phyloP scores from a whole-genome alignment of 1,284 basidiomycete species.

The Apiotrichum sp. region DNA sequence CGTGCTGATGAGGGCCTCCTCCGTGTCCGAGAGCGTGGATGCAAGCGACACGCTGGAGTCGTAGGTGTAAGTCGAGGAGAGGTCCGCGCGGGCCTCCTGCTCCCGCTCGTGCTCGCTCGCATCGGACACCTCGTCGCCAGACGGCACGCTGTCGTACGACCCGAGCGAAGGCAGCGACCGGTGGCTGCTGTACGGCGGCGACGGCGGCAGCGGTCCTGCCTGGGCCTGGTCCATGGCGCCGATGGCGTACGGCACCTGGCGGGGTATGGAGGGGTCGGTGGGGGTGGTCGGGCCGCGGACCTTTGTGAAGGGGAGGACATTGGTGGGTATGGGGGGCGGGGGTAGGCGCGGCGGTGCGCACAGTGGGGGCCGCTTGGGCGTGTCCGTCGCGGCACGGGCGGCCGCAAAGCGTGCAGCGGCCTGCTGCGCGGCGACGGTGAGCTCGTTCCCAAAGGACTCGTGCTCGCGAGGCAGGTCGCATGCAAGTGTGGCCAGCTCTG shows the following conservation, averaged over 20 bases:
- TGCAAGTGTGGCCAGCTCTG: conserved; percentile 14
- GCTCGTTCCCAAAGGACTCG: conserved; percentile 6
- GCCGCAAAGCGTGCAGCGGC: conserved; percentile 6
- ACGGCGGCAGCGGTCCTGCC: conserved; percentile 13
- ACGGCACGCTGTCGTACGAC: conserved; percentile 30
- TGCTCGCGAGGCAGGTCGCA: conserved; percentile 13
- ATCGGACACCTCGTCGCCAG: background rate
- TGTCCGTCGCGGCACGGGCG: conserved; percentile 5
- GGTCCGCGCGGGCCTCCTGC: too few species aligned
- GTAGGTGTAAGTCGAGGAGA: background rate
- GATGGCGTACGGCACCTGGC: background rate
- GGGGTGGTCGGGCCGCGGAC: background rate
- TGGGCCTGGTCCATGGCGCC: background rate
- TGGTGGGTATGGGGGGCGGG: background rate
- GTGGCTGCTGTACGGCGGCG: conserved; percentile 25
- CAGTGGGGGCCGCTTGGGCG: background rate
- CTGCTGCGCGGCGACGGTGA: conserved; percentile 4
- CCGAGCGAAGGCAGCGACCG: conserved; percentile 37
- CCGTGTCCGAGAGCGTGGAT: conserved; percentile 35
- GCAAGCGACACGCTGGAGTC: conserved; percentile 22
- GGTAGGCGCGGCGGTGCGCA: background rate
- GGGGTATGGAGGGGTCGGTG: background rate
- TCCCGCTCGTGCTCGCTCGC: background rate
- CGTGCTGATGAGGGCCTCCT: conserved; percentile 35
- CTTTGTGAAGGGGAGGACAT: background rate